These are phyloP conservation scores for Dryas octopetala DNA, from an alignment of 306 rosid genomes.

Conservation along the genomic window DNA sequence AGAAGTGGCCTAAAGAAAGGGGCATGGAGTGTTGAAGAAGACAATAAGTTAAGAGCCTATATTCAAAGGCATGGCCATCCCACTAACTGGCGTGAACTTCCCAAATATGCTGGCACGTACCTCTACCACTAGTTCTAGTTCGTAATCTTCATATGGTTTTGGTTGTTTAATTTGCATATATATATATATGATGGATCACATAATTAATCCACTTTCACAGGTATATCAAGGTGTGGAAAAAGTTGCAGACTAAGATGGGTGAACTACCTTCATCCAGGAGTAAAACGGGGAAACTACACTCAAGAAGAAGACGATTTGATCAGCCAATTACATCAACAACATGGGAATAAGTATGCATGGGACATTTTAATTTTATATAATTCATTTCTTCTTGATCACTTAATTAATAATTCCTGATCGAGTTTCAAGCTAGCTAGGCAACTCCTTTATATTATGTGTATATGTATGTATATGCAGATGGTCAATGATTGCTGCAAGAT, in stretches of 20 bases:
- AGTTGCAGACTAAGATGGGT: conserved; percentile 85
- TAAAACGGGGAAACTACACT: conserved; percentile 61
- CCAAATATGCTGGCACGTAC: conserved; percentile 50
- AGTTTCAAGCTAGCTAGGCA: too few relatives aligned
- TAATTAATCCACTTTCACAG: conserved; percentile 21
- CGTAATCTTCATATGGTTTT: too few relatives aligned
- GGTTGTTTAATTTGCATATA: background rate
- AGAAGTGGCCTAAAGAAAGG: conserved; percentile 67
- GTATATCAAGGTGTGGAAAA: conserved; percentile 75
- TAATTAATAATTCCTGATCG: too few relatives aligned
- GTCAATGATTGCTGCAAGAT: conserved; percentile 55
- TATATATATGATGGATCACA: background rate
- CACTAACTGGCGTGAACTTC: conserved; percentile 72
- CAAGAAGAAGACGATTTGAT: conserved; percentile 54
- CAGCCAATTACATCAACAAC: conserved; percentile 51
- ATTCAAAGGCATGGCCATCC: conserved; percentile 47
- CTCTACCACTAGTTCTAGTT: too few relatives aligned
- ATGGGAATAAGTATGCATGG: conserved; percentile 65
- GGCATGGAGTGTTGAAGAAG: conserved; percentile 77
- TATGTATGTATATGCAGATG: conserved; percentile 37
- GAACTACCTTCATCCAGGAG: conserved; percentile 66
- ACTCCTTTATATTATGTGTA: too few relatives aligned
- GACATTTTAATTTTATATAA: background rate
- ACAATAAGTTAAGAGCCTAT: conserved; percentile 48
- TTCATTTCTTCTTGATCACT: background rate